Evolutionary conservation across 257 asterid species (phyloP).

Genomic region (Capsicum baccatum): DNA sequence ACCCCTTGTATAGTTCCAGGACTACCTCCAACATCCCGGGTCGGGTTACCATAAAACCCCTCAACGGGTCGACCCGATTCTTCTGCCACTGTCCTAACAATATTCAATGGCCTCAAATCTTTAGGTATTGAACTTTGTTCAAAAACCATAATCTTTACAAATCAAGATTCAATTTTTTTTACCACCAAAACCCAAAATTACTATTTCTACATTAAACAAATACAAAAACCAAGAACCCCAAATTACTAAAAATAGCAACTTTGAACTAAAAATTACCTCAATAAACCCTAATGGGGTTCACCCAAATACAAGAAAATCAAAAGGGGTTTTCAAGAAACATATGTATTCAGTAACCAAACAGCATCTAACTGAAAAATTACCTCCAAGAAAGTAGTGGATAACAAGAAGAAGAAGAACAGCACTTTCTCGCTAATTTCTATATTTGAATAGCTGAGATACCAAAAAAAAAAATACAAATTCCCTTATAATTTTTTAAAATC

Average conservation of each 20-base stretch:
- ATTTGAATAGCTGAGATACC: not conserved
- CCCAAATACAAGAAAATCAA: constrained; percentile 14
- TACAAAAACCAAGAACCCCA: not conserved
- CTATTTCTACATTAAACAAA: constrained; percentile 13
- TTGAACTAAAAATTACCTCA: not conserved
- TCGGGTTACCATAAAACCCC: constrained; percentile 61
- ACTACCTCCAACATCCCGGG: constrained; percentile 52
- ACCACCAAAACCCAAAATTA: not conserved
- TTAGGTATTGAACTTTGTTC: constrained; percentile 76
- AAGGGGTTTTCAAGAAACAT: not conserved
- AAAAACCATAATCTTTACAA: constrained; percentile 60
- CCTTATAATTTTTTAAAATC: not conserved
- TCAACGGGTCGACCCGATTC: constrained; percentile 72
- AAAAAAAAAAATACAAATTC: not conserved
- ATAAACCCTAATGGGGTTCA: constrained; percentile 7
- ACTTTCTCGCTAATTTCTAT: constrained; percentile 11
- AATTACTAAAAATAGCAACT: not conserved
- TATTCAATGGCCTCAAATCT: constrained; percentile 78
- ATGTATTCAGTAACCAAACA: constrained; percentile 12
- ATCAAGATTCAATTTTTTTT: constrained; percentile 6
- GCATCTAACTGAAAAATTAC: not conserved
- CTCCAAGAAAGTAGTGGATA: not conserved
- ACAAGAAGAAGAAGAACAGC: not conserved
- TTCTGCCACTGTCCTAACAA: constrained; percentile 57
- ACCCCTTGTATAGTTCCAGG: constrained; percentile 57